phyloP scores from a whole-genome alignment of 371 early-diverging fungal species.

The Lichtheimia ramosa region DNA sequence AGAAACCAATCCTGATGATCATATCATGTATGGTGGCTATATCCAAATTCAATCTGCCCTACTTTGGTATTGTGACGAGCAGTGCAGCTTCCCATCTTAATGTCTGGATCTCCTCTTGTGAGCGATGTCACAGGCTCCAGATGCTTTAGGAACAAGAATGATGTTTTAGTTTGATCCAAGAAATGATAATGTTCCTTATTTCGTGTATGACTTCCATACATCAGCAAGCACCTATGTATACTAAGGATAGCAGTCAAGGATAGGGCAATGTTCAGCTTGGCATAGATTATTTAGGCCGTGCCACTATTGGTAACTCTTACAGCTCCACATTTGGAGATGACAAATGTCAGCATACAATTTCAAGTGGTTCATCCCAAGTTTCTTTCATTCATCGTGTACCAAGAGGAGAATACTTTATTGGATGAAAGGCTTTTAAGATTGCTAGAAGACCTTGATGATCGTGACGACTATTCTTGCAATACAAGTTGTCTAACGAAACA shows the following conservation, averaged over 20 bases:
- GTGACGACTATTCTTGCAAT: too few relatives aligned
- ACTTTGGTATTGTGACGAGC: slow-evolving; percentile 52
- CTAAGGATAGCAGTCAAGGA: slow-evolving; percentile 8
- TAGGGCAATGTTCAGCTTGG: slow-evolving; percentile 17
- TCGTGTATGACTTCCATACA: slow-evolving; percentile 14
- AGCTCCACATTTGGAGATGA: slow-evolving; percentile 13
- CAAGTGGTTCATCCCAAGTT: too few relatives aligned
- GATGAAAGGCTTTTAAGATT: too few relatives aligned
- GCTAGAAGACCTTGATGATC: too few relatives aligned
- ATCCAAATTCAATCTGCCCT: slow-evolving; percentile 43
- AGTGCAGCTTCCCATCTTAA: slow-evolving; percentile 29
- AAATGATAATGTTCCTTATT: slow-evolving; percentile 4
- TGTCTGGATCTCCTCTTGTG: slow-evolving; percentile 4
- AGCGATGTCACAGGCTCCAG: not conserved
- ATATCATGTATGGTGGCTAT: slow-evolving; percentile 33
- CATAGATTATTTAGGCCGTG: slow-evolving; percentile 12
- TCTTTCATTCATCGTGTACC: too few relatives aligned
- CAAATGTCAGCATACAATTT: slow-evolving; percentile 10
- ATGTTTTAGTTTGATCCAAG: slow-evolving; percentile 14
- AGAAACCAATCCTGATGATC: slow-evolving; percentile 21
- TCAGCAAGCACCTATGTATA: slow-evolving; percentile 16
- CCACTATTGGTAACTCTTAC: slow-evolving; percentile 6
- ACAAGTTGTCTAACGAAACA: too few relatives aligned
- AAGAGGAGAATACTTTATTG: too few relatives aligned
- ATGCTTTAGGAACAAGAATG: slow-evolving; percentile 2